Conservation (phyloP, 2,329 filamentous ascomycete species). For the Fusarium sp. region DNA sequence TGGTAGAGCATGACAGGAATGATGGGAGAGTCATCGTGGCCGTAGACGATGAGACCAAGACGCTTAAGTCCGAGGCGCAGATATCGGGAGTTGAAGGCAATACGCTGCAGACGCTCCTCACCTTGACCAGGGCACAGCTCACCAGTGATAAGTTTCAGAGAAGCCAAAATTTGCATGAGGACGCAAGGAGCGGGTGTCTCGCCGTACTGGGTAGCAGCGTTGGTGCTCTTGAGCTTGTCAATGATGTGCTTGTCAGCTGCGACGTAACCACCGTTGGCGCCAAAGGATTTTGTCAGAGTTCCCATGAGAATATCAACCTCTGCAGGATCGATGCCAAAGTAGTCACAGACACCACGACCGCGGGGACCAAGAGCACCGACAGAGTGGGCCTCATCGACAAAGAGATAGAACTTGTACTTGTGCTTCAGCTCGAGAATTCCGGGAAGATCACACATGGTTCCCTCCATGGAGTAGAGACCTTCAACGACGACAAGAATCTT, state of each 20-base stretch:
- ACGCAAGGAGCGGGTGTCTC: conserved; percentile 90
- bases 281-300: conserved; percentile 97
- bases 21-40: conserved; percentile 97
- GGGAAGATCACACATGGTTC: conserved; percentile 97
- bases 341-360: conserved; percentile 95
- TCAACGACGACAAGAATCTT: conserved; percentile 98
- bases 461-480: conserved; percentile 99
- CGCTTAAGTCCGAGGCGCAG: conserved; percentile 97
- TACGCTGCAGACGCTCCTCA: conserved; percentile 92
- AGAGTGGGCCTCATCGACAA: conserved; percentile 96
- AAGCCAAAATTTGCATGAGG: conserved; percentile 88
- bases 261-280: conserved; percentile 96
- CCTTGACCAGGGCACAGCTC: conserved; percentile 91
- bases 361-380: conserved; percentile 89
- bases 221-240: conserved; percentile 87
- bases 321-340: conserved; percentile 88
- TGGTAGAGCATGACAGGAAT: conserved; percentile 95
- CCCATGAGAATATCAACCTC: conserved; percentile 98
- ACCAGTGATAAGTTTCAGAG: conserved; percentile 88
- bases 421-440: conserved; percentile 87
- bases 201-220: conserved; percentile 86
- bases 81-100: conserved; percentile 98
- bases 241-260: conserved; percentile 90
- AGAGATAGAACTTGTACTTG: conserved; percentile 97
- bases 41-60: conserved; percentile 95